These are phyloP conservation scores for Aspergillus costaricaensis DNA, from an alignment of 2,329 filamentous ascomycete genomes.

Conservation along the genomic window DNA sequence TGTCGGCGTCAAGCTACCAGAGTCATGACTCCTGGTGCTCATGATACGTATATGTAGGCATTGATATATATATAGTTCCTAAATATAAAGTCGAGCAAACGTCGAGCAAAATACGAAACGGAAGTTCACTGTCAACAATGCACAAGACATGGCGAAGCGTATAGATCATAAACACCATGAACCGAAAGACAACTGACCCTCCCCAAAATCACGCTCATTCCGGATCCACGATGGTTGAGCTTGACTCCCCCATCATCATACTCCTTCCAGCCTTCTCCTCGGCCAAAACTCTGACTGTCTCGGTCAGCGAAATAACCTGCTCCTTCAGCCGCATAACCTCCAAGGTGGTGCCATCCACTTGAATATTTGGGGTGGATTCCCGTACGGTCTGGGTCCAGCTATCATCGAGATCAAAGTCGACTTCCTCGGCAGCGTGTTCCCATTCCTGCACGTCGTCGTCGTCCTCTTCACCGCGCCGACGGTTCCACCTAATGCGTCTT, in stretches of 20 bases:
- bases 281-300: slow-evolving; percentile 62
- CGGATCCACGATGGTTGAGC: slow-evolving; percentile 14
- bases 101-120: neutral
- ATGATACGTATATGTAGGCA: too few species aligned
- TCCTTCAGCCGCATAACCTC: slow-evolving; percentile 55
- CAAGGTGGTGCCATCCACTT: slow-evolving; percentile 72
- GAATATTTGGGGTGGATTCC: slow-evolving; percentile 76
- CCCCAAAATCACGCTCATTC: neutral
- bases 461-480: slow-evolving; percentile 79
- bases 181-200: neutral
- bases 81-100: neutral
- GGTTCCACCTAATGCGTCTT: slow-evolving; percentile 68
- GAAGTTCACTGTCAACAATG: neutral
- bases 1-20: neutral
- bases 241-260: slow-evolving; percentile 14
- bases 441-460: slow-evolving; percentile 89
- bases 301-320: slow-evolving; percentile 63
- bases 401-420: slow-evolving; percentile 75
- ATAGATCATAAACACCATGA: neutral
- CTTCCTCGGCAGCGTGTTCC: slow-evolving; percentile 72
- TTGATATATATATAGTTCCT: neutral
- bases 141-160: neutral
- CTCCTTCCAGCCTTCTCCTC: slow-evolving; percentile 24
- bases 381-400: slow-evolving; percentile 83
- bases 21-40: too few species aligned